phyloP scores from a whole-genome alignment of 192 early-diverging fungal genomes.

The Globomyces pollinis-pini region DNA sequence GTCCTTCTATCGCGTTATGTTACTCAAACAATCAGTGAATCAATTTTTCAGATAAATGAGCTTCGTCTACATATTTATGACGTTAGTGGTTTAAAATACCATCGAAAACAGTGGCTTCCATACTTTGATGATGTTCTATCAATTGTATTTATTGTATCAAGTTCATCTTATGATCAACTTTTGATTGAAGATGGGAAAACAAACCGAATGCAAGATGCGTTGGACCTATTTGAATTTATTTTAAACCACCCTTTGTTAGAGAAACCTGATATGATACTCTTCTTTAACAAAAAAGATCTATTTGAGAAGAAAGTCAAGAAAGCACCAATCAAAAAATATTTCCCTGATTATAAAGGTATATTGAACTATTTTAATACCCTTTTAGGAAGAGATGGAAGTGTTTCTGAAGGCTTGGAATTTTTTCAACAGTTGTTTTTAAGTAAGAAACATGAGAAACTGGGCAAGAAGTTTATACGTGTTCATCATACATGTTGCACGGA shows the following conservation, averaged over 20 bases:
- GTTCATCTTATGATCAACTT: constrained; percentile 35
- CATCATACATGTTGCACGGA: constrained; percentile 12
- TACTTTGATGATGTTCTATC: constrained; percentile 35
- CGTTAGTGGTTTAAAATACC: constrained; percentile 11
- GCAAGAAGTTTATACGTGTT: not conserved
- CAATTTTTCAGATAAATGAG: constrained; percentile 25
- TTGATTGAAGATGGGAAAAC: constrained; percentile 32
- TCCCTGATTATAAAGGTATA: constrained; percentile 38
- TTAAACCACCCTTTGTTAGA: constrained; percentile 29
- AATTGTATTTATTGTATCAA: constrained; percentile 35
- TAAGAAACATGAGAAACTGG: not conserved
- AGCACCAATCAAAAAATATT: constrained; percentile 26
- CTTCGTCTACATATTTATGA: constrained; percentile 10
- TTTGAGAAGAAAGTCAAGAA: constrained; percentile 31
- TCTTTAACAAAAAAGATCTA: constrained; percentile 45
- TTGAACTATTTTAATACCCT: not conserved
- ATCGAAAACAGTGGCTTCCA: constrained; percentile 25
- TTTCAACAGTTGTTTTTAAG: not conserved
- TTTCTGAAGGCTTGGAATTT: not conserved
- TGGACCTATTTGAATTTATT: constrained; percentile 33
- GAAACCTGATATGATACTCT: constrained; percentile 30
- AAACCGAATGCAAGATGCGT: constrained; percentile 38
- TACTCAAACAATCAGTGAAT: constrained; percentile 31
- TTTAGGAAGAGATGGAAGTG: constrained; percentile 8
- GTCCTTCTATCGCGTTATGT: constrained; percentile 23